Evolutionary conservation across 768 basidiomycete genomes (phyloP), one percentile per base, ranked within the genome.

Genomic region (Psilocybe subaeruginosa): DNA sequence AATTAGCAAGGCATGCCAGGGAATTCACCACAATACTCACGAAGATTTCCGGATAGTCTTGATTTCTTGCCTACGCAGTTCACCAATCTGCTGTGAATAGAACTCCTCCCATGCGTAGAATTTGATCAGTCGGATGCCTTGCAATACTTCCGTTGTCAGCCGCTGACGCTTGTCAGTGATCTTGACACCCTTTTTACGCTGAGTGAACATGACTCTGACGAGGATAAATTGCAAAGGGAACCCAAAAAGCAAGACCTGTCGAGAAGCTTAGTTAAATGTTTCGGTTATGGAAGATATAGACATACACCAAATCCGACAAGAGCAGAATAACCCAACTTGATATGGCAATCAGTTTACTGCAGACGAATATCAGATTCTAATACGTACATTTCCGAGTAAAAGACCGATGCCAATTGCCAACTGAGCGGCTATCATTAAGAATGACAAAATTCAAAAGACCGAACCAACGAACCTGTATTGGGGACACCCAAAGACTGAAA

Each of bases 101-200:
- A 84, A 84, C 6, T 66, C 60, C 66, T 86, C 86, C 82, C 85
- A 89, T 0, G 83, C 83, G 66, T 85, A 89, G 30, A 82, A 75
- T 69, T 90, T 90, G 69, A 90, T 78, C 1, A 88, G 77, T 4
- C 89, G 80, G 58, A 90, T 88, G 47, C 85, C 85, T 72, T 87
- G 85, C 17, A 92, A 72, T 1, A 91, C 80, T 77, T 91, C 91
- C 1, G 83, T 86, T 2, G 85, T 80, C 29, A 90, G 76, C 17
- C 88, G 76, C 16, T 91, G 84, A 6, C 91, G 83, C 56, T 77
- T 78, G 66, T 92, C 91, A 2, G 89, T 89, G 59, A 89, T 78
- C 64, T 82, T 80, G 52, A 91, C 84, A 19, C 82, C 85, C 64
- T 84, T 85, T 61, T 76, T 75, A 39, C 86, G 82, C 63, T 85